Conservation (phyloP, 164 flowering plant species). For the Stephania japonica region DNA sequence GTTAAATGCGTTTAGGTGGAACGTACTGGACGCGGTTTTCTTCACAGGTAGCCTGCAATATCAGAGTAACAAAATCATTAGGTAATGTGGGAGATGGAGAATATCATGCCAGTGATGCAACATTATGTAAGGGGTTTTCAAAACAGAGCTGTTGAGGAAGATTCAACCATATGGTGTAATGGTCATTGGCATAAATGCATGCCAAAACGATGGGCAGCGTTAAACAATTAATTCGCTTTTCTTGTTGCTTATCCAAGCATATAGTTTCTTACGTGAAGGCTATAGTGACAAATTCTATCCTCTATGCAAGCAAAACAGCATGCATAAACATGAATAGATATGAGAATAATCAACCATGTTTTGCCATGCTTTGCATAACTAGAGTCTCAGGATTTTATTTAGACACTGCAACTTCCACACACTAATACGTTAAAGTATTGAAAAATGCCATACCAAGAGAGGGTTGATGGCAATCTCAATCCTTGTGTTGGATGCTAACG, state of each 20-base stretch:
- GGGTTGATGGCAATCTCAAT: neutral
- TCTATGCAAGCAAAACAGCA: neutral
- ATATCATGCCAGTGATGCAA: no score
- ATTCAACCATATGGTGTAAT: neutral
- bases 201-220: neutral
- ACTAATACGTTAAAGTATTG: no score
- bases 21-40: constrained; percentile 41
- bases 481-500: neutral
- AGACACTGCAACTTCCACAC: no score
- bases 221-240: neutral
- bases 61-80: neutral
- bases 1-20: constrained; percentile 40
- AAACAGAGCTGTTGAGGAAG: neutral
- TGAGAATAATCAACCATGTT: neutral
- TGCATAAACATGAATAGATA: neutral
- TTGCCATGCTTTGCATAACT: no score
- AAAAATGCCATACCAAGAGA: neutral
- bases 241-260: neutral
- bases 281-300: no score
- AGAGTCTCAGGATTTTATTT: no score
- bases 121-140: neutral
- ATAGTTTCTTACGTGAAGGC: no score
- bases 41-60: constrained; percentile 38
- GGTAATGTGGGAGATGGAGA: neutral
- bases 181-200: neutral